phyloP scores from a whole-genome alignment of 2,329 filamentous ascomycete genomes.

The Aspergillus sp. region DNA sequence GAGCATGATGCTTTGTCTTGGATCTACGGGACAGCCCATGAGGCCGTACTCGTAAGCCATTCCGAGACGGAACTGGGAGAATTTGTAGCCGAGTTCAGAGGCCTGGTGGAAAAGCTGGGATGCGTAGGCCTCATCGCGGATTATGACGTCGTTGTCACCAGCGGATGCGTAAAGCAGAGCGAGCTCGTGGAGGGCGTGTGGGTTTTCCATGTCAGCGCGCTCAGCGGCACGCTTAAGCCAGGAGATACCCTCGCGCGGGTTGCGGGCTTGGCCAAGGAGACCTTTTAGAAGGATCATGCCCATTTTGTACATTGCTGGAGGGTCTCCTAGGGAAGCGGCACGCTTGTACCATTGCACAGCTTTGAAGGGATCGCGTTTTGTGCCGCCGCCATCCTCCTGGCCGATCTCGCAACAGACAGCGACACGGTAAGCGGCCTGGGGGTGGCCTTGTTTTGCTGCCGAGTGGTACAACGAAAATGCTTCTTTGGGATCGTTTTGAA shows the following conservation, averaged over 20 bases:
- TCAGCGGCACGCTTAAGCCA: slow-evolving; percentile 96
- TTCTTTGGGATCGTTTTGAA: slow-evolving; percentile 82
- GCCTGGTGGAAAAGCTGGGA: slow-evolving; percentile 80
- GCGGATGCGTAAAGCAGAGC: slow-evolving; percentile 59
- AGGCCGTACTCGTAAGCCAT: slow-evolving; percentile 87
- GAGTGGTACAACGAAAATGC: slow-evolving; percentile 93
- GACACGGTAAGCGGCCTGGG: slow-evolving; percentile 85
- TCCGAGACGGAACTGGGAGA: slow-evolving; percentile 86
- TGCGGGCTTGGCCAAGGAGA: slow-evolving; percentile 79
- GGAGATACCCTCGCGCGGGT: slow-evolving; percentile 79
- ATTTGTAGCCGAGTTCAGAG: slow-evolving; percentile 88
- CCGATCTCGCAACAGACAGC: slow-evolving; percentile 98
- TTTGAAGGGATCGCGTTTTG: slow-evolving; percentile 84
- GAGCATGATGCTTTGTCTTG: slow-evolving; percentile 85
- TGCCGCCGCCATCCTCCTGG: slow-evolving; percentile 89
- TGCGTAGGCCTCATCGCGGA: slow-evolving; percentile 80
- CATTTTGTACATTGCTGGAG: slow-evolving; percentile 96
- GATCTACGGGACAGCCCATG: slow-evolving; percentile 78
- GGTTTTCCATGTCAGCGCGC: slow-evolving; percentile 82
- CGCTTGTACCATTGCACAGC: slow-evolving; percentile 98
- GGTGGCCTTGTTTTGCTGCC: slow-evolving; percentile 84
- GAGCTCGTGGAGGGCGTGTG: slow-evolving; percentile 91
- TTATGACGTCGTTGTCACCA: slow-evolving; percentile 66
- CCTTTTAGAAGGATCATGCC: slow-evolving; percentile 95
- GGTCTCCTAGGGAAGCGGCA: slow-evolving; percentile 84